A percentile compares a stretch with the other conserved stretches of the same genome.
Conservation (phyloP, 2,329 filamentous ascomycete genomes). For the Coniella lustricola region DNA sequence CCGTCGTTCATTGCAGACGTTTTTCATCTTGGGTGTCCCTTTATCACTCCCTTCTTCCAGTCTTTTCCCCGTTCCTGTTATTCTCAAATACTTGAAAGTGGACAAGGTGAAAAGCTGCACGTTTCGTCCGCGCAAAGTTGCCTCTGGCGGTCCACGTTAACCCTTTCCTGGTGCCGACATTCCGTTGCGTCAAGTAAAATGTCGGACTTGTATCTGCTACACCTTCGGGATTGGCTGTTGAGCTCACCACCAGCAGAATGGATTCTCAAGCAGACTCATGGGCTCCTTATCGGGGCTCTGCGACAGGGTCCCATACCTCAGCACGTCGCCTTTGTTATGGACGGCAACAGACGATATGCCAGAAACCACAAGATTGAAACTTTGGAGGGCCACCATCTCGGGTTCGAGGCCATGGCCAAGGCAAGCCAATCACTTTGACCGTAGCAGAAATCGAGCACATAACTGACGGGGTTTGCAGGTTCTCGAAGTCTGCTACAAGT, state of each 20-base stretch:
- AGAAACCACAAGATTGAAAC: conserved; percentile 88
- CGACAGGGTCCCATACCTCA: conserved; percentile 87
- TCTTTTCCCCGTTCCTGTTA: not conserved
- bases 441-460: not conserved
- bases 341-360: conserved; percentile 92
- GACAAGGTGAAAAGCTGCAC: no score
- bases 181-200: conserved; percentile 27
- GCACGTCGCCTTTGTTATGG: conserved; percentile 99
- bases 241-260: conserved; percentile 90
- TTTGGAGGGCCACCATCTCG: conserved; percentile 89
- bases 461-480: conserved; percentile 45
- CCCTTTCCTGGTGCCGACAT: no score
- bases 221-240: conserved; percentile 61
- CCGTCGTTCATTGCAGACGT: not conserved
- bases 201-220: conserved; percentile 47
- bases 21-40: not conserved
- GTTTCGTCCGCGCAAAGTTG: no score
- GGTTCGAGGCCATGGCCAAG: conserved; percentile 87
- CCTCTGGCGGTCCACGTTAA: no score
- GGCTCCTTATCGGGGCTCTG: conserved; percentile 80
- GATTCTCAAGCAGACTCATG: conserved; percentile 69
- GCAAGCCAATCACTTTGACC: conserved; percentile 40
- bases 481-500: conserved; percentile 96
- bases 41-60: not conserved
- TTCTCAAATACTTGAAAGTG: no score